Evolutionary conservation across 2,329 filamentous ascomycete species (phyloP).

Genomic region (Acrocalymma vagum): DNA sequence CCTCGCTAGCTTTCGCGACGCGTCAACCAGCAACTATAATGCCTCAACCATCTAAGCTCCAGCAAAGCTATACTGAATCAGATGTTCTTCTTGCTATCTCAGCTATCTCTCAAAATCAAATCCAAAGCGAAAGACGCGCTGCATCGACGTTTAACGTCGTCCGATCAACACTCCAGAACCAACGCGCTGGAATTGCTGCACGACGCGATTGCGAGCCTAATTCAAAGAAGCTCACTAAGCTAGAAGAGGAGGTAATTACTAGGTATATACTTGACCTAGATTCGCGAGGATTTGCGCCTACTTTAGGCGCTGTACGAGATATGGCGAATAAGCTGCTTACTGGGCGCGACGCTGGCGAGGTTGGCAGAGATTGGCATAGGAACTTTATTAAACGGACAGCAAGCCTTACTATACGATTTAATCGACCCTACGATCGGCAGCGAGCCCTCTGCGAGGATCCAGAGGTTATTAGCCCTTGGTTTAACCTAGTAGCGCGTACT

Average conservation of each 20-base stretch:
- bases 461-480: slow-evolving; percentile 2
- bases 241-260: slow-evolving; percentile 13
- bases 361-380: too few species aligned
- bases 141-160: slow-evolving; percentile 6
- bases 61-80: slow-evolving; percentile 5
- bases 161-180: background rate
- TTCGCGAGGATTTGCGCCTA: slow-evolving; percentile 7
- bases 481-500: slow-evolving; percentile 15
- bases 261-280: slow-evolving; percentile 14
- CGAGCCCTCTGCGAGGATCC: slow-evolving; percentile 6
- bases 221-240: slow-evolving; percentile 10
- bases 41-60: slow-evolving; percentile 5
- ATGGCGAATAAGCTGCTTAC: slow-evolving; percentile 11
- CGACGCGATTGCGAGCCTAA: slow-evolving; percentile 7
- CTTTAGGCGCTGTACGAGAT: slow-evolving; percentile 1
- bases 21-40: too few species aligned
- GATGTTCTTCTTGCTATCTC: slow-evolving; percentile 11
- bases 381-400: slow-evolving; percentile 14
- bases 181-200: slow-evolving; percentile 4
- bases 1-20: too few species aligned
- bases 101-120: slow-evolving; percentile 2
- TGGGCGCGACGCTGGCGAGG: too few species aligned
- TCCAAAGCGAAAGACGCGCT: slow-evolving; percentile 3
- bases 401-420: slow-evolving; percentile 5
- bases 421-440: slow-evolving; percentile 13